Percentiles rank a stretch among this genome's conserved stretches.
Conservation (phyloP, 257 asterid species). For the Anisodus acutangulus region DNA sequence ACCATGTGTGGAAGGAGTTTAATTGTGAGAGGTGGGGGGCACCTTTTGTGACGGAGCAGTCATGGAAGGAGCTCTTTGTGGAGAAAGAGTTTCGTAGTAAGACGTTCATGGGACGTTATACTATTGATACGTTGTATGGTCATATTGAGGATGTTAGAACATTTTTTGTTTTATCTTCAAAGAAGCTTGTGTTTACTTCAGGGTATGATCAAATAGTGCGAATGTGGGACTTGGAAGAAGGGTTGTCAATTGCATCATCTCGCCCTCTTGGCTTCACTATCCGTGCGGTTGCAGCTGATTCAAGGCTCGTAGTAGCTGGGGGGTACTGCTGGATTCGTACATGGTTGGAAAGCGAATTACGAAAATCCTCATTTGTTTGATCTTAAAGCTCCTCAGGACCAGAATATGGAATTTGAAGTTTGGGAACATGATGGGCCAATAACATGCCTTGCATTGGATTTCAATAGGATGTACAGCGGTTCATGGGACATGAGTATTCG, state of each 20-base stretch:
- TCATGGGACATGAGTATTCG: slow-evolving; percentile 97
- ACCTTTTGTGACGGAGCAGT: slow-evolving; percentile 47
- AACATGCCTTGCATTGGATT: slow-evolving; percentile 87
- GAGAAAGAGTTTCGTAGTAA: slow-evolving; percentile 92
- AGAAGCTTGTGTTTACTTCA: slow-evolving; percentile 83
- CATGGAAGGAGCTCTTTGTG: slow-evolving; percentile 83
- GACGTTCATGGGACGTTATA: slow-evolving; percentile 80
- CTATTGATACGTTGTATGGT: slow-evolving; percentile 74
- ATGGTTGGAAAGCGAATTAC: slow-evolving; percentile 88
- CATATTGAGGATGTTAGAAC: slow-evolving; percentile 89
- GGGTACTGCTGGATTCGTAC: slow-evolving; percentile 91
- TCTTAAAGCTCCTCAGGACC: slow-evolving; percentile 59
- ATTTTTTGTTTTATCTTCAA: slow-evolving; percentile 70
- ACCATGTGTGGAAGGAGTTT: slow-evolving; percentile 84
- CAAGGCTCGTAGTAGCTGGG: slow-evolving; percentile 80
- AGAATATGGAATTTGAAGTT: slow-evolving; percentile 64
- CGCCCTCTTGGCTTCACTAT: slow-evolving; percentile 88
- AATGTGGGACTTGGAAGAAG: slow-evolving; percentile 95
- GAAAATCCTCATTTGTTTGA: slow-evolving; percentile 79
- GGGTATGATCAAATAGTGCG: slow-evolving; percentile 95
- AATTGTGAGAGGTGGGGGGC: slow-evolving; percentile 91
- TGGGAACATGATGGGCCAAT: slow-evolving; percentile 95
- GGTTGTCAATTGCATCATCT: slow-evolving; percentile 75
- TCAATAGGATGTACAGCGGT: slow-evolving; percentile 76
- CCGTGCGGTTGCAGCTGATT: slow-evolving; percentile 89